Conservation (phyloP, 2,329 filamentous ascomycete species). For the Penicillium sp. region DNA sequence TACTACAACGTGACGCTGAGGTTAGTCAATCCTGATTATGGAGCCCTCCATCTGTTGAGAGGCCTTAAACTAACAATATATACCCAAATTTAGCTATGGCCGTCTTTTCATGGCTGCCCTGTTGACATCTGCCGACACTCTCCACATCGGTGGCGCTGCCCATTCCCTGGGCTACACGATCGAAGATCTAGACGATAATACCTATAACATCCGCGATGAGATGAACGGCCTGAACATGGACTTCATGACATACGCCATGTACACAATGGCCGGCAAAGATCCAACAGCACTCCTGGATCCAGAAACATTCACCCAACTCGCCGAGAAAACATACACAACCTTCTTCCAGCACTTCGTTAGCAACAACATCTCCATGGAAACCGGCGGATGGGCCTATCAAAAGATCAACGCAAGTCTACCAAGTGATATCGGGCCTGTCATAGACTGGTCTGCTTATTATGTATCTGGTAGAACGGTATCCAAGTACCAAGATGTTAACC, state of each 20-base stretch:
- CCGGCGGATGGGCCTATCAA: constrained; percentile 26
- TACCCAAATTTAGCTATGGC: constrained; percentile 6
- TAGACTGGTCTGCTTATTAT: constrained; percentile 1
- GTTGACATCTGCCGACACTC: constrained; percentile 11
- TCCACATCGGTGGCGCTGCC: neutral
- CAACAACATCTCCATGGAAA: constrained; percentile 16
- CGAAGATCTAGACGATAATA: constrained; percentile 15
- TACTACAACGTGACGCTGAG: constrained; percentile 17
- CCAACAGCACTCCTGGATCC: constrained; percentile 20
- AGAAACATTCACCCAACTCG: constrained; percentile 6
- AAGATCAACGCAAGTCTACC: constrained; percentile 21
- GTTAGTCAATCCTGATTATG: too few species aligned
- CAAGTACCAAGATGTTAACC: constrained; percentile 13
- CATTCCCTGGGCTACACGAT: constrained; percentile 4
- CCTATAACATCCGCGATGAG: too few species aligned
- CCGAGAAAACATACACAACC: constrained; percentile 25
- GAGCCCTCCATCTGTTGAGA: too few species aligned
- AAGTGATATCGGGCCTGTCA: neutral
- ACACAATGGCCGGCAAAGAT: constrained; percentile 21
- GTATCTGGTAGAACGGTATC: constrained; percentile 2
- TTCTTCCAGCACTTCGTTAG: constrained; percentile 35
- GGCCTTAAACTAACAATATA: too few species aligned
- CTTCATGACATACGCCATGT: constrained; percentile 34
- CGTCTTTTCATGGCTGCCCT: constrained; percentile 13
- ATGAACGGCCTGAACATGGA: too few species aligned